phyloP scores from a whole-genome alignment of 331 rosid genomes.

The Saraca asoca region DNA sequence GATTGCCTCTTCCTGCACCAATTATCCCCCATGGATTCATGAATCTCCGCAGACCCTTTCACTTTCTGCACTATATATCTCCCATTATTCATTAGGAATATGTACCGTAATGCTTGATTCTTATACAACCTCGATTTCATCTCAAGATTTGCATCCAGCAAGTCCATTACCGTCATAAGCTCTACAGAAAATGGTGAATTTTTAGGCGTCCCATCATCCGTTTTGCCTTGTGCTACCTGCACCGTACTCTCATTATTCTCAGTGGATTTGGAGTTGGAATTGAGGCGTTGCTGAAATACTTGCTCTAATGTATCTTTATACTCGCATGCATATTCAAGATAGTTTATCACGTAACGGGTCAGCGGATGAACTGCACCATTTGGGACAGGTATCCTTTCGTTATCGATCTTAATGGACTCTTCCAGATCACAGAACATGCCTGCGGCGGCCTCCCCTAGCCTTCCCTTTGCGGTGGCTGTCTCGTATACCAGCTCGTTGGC shows the following conservation, averaged over 20 bases:
- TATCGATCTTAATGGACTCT: constrained; percentile 61
- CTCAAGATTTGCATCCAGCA: constrained; percentile 58
- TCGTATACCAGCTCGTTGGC: constrained; percentile 48
- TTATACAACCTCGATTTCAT: constrained; percentile 60
- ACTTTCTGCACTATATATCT: constrained; percentile 75
- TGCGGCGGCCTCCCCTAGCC: constrained; percentile 46
- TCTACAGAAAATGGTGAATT: constrained; percentile 51
- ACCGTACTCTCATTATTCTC: too few species aligned
- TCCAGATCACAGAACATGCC: constrained; percentile 63
- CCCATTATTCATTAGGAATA: constrained; percentile 85
- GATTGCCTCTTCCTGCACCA: constrained; percentile 70
- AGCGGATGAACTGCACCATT: constrained; percentile 78
- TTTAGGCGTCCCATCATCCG: constrained; percentile 29
- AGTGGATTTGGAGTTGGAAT: background rate
- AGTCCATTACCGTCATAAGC: constrained; percentile 51
- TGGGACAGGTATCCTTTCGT: constrained; percentile 61
- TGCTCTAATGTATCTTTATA: constrained; percentile 67
- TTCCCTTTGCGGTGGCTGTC: constrained; percentile 31
- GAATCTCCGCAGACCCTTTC: constrained; percentile 62
- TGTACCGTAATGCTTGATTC: constrained; percentile 48
- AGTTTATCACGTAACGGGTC: constrained; percentile 81
- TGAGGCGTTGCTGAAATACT: constrained; percentile 41
- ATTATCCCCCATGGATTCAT: constrained; percentile 62
- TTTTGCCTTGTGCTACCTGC: background rate
- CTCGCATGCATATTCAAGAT: constrained; percentile 74